These are phyloP conservation scores for Galium porrigens DNA, from an alignment of 305 asterid genomes.

Conservation along the genomic window DNA sequence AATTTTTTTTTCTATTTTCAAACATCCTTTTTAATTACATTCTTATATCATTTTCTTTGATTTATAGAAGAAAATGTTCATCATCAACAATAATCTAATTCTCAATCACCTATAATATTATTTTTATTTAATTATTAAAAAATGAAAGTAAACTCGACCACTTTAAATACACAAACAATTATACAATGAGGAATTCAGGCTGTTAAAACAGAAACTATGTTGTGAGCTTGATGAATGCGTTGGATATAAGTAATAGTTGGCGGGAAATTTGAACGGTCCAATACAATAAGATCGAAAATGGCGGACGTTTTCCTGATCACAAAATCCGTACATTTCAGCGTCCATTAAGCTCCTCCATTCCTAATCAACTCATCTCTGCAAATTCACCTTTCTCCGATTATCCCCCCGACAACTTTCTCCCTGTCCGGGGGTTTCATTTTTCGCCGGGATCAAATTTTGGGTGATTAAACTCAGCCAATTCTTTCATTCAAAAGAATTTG, in stretches of 20 bases:
- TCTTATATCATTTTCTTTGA: too few relatives aligned
- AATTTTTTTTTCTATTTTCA: too few relatives aligned
- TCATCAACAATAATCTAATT: too few relatives aligned
- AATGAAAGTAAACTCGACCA: too few relatives aligned
- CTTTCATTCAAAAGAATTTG: background rate
- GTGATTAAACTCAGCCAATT: slow-evolving; percentile 6
- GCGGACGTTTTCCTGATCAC: background rate
- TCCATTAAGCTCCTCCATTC: slow-evolving; percentile 20
- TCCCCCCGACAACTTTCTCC: slow-evolving; percentile 14
- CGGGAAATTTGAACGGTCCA: slow-evolving; percentile 20
- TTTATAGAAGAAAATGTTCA: too few relatives aligned
- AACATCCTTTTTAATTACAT: too few relatives aligned
- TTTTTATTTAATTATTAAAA: too few relatives aligned
- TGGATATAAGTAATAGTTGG: slow-evolving; percentile 7
- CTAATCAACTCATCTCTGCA: slow-evolving; percentile 15
- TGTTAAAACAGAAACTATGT: background rate
- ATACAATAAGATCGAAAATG: background rate
- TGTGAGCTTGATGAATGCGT: background rate
- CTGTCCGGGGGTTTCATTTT: slow-evolving; percentile 4
- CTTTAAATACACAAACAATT: too few relatives aligned
- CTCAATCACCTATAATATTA: too few relatives aligned
- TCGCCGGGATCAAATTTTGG: slow-evolving; percentile 8
- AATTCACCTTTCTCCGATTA: slow-evolving; percentile 10
- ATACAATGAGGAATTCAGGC: background rate
- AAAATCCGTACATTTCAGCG: slow-evolving; percentile 23